Evolutionary conservation across 2,329 filamentous ascomycete species (phyloP), one percentile per base, ranked within the genome.

Genomic region (Hawksworthiomyces lignivorus): DNA sequence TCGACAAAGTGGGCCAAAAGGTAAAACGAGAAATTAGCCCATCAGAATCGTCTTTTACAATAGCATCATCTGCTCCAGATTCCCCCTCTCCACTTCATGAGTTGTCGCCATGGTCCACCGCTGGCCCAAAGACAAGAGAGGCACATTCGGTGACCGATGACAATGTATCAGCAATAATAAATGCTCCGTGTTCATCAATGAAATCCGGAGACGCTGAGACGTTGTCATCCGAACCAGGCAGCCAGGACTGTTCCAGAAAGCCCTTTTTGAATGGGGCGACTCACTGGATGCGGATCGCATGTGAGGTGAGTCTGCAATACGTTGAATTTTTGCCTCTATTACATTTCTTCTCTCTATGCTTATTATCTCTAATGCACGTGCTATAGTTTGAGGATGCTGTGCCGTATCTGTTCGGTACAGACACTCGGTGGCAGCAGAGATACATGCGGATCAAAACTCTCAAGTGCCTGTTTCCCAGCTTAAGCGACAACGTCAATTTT

Each of bases 381-480:
- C 42, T 46, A 22, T 46, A 56, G 54, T 55, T 55, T 29, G 31
- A 46, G 9, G 55, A 55, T 34, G 54, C 51, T 11, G 41, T 37
- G 18, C 53, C 50, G 1, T 56, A 48, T 28, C 37, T 55, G 4
- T 47, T 50, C 14, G 54, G 55, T 15, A 48, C 48, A 9, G 40
- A 52, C 11, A 29, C 46, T 5, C 45, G 43, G 5, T 56, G 54
- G 55, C 47, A 48, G 41, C 45, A 49, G 8, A 43, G 49, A 19
- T 52, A 53, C 28, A 42, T 44, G 15, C 50, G 53, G 22, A 38
- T 57, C 41, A 49, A 53, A 20, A 50, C 48, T 18, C 48, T 56
- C 9, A 44, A 50, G 28, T 44, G 28, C 17, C 47, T 56, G 1
- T 55, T 54, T 26, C 38, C 49, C 4, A 46, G 48, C 6, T 31